phyloP scores from a whole-genome alignment of 2,329 filamentous ascomycete genomes.

The Aspergillus brasiliensis region DNA sequence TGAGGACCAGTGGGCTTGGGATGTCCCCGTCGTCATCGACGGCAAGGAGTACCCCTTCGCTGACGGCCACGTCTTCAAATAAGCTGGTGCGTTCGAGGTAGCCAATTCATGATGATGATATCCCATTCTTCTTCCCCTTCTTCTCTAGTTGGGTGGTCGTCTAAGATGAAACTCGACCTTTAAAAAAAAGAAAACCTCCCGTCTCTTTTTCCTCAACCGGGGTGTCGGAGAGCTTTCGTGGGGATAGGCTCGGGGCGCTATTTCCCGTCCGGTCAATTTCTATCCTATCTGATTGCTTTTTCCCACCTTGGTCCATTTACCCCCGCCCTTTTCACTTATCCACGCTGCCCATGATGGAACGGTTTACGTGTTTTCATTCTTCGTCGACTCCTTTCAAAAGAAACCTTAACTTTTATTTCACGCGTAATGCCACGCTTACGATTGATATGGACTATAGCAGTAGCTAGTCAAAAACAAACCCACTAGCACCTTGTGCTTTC shows the following conservation, averaged over 20 bases:
- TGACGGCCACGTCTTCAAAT: constrained; percentile 99
- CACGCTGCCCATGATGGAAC: constrained; percentile 21
- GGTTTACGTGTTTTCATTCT: constrained; percentile 23
- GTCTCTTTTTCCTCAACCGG: not conserved
- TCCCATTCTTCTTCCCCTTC: constrained; percentile 9
- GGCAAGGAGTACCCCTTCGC: constrained; percentile 89
- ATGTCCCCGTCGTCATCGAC: constrained; percentile 74
- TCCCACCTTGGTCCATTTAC: not conserved
- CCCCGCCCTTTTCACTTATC: not conserved
- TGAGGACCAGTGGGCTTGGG: constrained; percentile 88
- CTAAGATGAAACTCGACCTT: constrained; percentile 11
- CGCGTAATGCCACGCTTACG: constrained; percentile 20
- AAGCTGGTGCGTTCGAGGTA: constrained; percentile 49
- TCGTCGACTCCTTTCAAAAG: constrained; percentile 11
- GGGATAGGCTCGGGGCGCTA: not conserved
- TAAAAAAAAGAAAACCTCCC: constrained; percentile 6
- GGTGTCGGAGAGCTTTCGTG: not conserved
- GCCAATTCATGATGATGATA: constrained; percentile 24
- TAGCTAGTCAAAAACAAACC: constrained; percentile 16
- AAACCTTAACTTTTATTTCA: constrained; percentile 11
- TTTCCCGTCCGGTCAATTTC: not conserved
- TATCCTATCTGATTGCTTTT: not conserved
- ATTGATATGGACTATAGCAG: constrained; percentile 23
- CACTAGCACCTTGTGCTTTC: constrained; percentile 8
- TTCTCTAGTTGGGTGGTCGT: constrained; percentile 14